A percentile compares a stretch with the other conserved stretches of the same genome.
phyloP scores from a whole-genome alignment of 768 basidiomycete species.

The Boletus tylopilopsis region DNA sequence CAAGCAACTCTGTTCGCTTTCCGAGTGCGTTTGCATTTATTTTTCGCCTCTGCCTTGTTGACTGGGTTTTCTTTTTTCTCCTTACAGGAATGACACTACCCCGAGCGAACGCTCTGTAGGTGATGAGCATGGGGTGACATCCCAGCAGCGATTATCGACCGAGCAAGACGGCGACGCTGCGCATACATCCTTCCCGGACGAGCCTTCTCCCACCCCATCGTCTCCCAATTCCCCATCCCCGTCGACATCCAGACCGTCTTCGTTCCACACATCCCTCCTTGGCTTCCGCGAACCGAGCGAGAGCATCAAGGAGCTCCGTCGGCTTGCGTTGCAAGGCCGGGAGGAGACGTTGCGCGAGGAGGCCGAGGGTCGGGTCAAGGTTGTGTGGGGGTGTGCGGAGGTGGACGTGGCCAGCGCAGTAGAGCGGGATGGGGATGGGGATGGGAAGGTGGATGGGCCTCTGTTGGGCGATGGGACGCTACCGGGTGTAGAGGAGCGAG shows the following conservation, averaged over 20 bases:
- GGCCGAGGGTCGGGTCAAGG: conserved; percentile 43
- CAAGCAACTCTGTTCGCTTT: neutral
- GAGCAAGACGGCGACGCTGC: neutral
- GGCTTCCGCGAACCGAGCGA: conserved; percentile 35
- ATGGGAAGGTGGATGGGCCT: neutral
- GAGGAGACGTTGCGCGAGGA: conserved; percentile 36
- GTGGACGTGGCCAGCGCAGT: neutral
- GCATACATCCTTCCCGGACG: neutral
- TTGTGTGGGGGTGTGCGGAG: conserved; percentile 34
- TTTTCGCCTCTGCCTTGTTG: neutral
- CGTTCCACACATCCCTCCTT: conserved; percentile 13
- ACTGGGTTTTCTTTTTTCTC: neutral
- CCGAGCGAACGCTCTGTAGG: neutral
- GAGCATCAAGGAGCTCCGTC: conserved; percentile 40
- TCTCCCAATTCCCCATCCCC: neutral
- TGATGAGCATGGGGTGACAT: neutral
- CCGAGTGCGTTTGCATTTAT: conserved; percentile 1
- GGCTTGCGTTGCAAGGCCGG: conserved; percentile 45
- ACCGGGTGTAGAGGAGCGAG: neutral
- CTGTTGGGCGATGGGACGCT: conserved; percentile 1
- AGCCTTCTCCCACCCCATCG: neutral
- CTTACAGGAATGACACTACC: neutral
- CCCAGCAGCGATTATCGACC: neutral
- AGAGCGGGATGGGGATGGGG: neutral
- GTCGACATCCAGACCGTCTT: neutral